Evolutionary conservation across 257 asterid genomes (phyloP), one percentile per base, ranked within the genome.

Genomic region (Lantana camara): DNA sequence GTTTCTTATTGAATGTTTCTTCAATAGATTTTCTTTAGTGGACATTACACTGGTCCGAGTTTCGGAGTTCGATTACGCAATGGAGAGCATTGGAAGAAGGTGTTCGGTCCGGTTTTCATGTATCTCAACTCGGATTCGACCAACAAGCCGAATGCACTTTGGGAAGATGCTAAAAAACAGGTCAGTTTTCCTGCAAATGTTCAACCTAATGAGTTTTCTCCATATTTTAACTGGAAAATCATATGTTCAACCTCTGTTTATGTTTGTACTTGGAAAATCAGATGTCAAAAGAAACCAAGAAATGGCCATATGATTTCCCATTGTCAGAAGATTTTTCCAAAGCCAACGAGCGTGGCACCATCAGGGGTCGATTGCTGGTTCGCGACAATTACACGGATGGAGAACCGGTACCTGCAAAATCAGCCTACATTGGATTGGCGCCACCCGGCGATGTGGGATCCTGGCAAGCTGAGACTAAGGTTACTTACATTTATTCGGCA

Each of bases 221-320:
- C 16, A 23, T 20, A 30, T 14, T 47, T 21, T 32, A 35, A 35
- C 8, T 35, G 11, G 11, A n/a, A n/a, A 35, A 35, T 35, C 1
- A 35, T 3, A 35, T 27, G 7, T 35, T 35, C 1, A 5, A 35
- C 40, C 40, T 35, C 11, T 9, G 11, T 35, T 1, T 9, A 7
- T 35, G 1, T 35, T 2, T 4, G 4, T 4, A 35, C 7, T 7
- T 35, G 40, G 40, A 35, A 35, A 3, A 9, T 56, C 69, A 83
- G 83, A 78, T 67, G 68, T 30, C 32, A 29, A 60, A 55, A 54
- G 97, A 92, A 76, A 78, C 68, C 50, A 53, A 52, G 52, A 83
- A 82, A 55, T 89, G 98, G 98, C 96, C 98, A 1, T 89, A 92
- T 54, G 83, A 82, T 62, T 89, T 92, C 52, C 95, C 90, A 9